phyloP scores from a whole-genome alignment of 306 rosid species.

The Malus orientalis region DNA sequence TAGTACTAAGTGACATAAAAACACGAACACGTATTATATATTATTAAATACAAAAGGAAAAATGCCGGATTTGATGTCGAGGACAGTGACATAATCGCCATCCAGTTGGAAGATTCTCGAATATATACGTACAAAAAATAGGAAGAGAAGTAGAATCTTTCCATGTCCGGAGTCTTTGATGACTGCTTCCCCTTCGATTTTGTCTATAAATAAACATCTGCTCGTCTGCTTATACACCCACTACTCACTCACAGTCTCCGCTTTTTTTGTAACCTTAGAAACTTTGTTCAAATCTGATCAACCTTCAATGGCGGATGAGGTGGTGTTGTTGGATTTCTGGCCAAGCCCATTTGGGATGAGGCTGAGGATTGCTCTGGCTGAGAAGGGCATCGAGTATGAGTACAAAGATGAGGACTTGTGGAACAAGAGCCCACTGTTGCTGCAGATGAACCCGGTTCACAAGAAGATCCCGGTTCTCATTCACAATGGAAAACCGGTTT shows the following conservation, averaged over 20 bases:
- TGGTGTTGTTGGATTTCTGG: conserved; percentile 25
- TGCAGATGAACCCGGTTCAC: conserved; percentile 46
- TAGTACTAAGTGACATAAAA: too few relatives aligned
- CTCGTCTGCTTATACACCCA: too few relatives aligned
- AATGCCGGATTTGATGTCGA: too few relatives aligned
- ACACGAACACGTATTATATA: too few relatives aligned
- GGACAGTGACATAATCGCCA: too few relatives aligned
- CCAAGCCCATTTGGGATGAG: conserved; percentile 29
- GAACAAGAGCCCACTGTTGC: conserved; percentile 37
- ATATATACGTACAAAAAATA: too few relatives aligned
- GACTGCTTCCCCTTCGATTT: too few relatives aligned
- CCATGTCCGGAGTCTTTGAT: not conserved
- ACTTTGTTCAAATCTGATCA: not conserved
- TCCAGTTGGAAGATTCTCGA: not conserved
- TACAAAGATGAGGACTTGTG: conserved; percentile 26
- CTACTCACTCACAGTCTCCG: not conserved
- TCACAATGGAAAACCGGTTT: conserved; percentile 44
- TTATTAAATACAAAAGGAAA: too few relatives aligned
- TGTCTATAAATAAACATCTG: too few relatives aligned
- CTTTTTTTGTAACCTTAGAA: not conserved
- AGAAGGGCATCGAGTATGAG: conserved; percentile 34
- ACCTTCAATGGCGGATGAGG: conserved; percentile 7
- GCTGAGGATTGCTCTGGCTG: conserved; percentile 24
- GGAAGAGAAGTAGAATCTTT: too few relatives aligned
- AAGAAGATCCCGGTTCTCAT: conserved; percentile 42